These are phyloP conservation scores for Rhodotorula sp. DNA, from an alignment of 1,284 basidiomycete species.

Conservation along the genomic window DNA sequence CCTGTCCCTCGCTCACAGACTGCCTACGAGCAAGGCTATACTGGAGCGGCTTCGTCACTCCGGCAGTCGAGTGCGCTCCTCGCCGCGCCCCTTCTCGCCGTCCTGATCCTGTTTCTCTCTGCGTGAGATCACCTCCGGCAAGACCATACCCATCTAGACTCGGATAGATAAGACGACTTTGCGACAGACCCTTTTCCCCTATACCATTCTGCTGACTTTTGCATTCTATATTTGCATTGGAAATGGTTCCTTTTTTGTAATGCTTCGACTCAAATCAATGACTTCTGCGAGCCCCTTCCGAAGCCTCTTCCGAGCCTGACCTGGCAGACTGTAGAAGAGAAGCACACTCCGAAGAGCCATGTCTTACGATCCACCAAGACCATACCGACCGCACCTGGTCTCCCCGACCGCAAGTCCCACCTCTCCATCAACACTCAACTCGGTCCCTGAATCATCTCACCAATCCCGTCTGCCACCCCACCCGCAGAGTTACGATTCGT, in stretches of 20 bases:
- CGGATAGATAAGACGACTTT: no score
- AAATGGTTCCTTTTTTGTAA: background rate
- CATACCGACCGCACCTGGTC: background rate
- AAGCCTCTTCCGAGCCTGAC: no score
- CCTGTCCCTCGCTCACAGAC: background rate
- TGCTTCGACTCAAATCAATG: no score
- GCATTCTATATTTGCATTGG: background rate
- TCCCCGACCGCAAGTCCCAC: background rate
- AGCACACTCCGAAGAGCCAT: background rate
- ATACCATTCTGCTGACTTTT: no score
- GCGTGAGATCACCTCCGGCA: no score
- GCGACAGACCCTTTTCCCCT: no score
- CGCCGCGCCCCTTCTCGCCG: no score
- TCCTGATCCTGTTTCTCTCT: no score
- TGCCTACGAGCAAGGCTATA: background rate
- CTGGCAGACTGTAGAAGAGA: background rate
- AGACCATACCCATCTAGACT: no score
- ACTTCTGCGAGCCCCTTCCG: no score
- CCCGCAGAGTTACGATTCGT: slow-evolving; percentile 9
- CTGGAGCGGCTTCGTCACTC: background rate
- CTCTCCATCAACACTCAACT: background rate
- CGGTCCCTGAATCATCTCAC: no score
- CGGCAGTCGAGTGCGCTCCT: background rate
- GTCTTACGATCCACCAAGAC: background rate
- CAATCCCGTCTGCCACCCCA: no score